phyloP scores from a whole-genome alignment of 2,329 filamentous ascomycete species.

The Aspergillus melleus region DNA sequence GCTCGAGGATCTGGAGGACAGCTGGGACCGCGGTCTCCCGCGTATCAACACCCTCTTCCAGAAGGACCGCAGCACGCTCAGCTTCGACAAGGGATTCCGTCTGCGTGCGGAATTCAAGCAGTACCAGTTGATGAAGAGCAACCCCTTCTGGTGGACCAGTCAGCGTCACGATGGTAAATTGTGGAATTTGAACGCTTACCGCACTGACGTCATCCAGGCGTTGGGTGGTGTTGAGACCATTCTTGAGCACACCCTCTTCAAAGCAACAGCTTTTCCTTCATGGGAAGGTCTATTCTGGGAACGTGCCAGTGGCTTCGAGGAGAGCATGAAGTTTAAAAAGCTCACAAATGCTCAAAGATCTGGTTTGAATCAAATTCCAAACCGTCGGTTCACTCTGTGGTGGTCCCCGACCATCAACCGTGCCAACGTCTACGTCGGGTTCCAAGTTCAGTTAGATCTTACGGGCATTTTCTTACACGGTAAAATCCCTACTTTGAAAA shows the following conservation, averaged over 20 bases:
- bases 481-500: conserved; percentile 97
- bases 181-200: conserved; percentile 94
- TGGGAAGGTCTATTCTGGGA: conserved; percentile 98
- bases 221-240: conserved; percentile 97
- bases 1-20: conserved; percentile 94
- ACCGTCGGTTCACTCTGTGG: conserved; percentile 97
- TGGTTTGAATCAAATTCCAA: conserved; percentile 97
- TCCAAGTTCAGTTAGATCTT: conserved; percentile 96
- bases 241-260: conserved; percentile 93
- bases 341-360: conserved; percentile 95
- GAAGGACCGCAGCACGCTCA: conserved; percentile 93
- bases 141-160: conserved; percentile 99
- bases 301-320: conserved; percentile 60
- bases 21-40: conserved; percentile 95
- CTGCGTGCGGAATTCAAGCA: conserved; percentile 95
- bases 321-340: conserved; percentile 96
- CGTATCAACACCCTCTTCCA: conserved; percentile 99
- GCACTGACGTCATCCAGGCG: conserved; percentile 95
- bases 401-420: conserved; percentile 94
- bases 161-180: conserved; percentile 96
- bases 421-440: conserved; percentile 97
- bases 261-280: conserved; percentile 91
- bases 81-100: conserved; percentile 98
- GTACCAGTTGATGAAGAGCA: conserved; percentile 98
- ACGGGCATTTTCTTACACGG: conserved; percentile 99